These are phyloP conservation scores for Excoecaria cochinchinensis DNA, from an alignment of 345 rosid genomes.

Conservation along the genomic window DNA sequence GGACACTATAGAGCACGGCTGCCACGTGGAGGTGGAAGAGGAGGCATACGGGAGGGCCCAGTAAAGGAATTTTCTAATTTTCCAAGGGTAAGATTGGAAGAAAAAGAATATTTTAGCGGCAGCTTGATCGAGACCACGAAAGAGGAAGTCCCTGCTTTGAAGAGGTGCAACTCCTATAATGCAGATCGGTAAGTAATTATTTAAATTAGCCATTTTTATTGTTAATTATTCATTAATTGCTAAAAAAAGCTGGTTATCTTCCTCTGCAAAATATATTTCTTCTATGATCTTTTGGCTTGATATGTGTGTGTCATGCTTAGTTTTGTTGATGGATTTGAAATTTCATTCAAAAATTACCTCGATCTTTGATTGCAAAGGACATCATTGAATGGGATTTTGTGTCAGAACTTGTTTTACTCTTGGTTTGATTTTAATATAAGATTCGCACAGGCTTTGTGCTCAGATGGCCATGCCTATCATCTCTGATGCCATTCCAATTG, in stretches of 20 bases:
- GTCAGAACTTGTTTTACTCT: constrained; percentile 21
- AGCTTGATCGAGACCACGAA: constrained; percentile 84
- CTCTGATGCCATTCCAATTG: background rate
- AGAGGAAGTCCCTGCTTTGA: constrained; percentile 49
- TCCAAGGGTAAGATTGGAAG: constrained; percentile 64
- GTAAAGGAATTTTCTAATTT: constrained; percentile 37
- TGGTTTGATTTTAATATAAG: constrained; percentile 13
- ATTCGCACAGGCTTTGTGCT: constrained; percentile 4
- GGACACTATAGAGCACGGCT: constrained; percentile 47
- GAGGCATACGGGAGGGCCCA: constrained; percentile 20
- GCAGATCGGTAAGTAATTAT: constrained; percentile 58
- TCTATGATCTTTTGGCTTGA: no score
- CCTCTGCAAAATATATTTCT: no score
- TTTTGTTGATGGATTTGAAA: constrained; percentile 21
- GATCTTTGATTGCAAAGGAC: background rate
- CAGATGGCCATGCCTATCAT: background rate
- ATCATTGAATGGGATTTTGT: background rate
- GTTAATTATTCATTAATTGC: background rate
- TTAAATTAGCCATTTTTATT: background rate
- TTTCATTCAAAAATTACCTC: background rate
- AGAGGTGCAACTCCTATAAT: constrained; percentile 80
- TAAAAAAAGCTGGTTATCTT: no score
- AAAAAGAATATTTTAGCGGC: constrained; percentile 89
- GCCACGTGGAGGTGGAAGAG: constrained; percentile 47
- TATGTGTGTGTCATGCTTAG: no score